Conservation (phyloP, 2,329 filamentous ascomycete genomes). For the Pezicula neosporulosa region DNA sequence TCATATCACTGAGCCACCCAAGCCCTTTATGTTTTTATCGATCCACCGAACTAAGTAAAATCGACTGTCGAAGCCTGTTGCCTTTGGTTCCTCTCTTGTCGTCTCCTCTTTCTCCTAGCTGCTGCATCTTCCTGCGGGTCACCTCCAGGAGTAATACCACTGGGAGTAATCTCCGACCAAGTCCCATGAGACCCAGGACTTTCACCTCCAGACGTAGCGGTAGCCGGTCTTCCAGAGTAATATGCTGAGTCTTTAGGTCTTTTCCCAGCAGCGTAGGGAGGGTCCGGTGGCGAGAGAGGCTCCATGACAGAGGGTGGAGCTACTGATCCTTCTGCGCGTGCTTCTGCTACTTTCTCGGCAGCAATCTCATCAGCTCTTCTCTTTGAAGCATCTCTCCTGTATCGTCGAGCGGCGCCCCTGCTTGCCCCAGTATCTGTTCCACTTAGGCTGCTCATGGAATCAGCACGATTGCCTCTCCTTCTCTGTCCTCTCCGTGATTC, state of each 20-base stretch:
- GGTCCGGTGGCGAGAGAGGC: constrained; percentile 51
- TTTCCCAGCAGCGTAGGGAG: constrained; percentile 50
- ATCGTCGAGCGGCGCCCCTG: constrained; percentile 37
- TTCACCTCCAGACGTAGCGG: constrained; percentile 27
- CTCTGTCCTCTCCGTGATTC: constrained; percentile 28
- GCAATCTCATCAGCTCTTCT: constrained; percentile 40
- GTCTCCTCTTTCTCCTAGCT: constrained; percentile 51
- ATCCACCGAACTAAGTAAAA: constrained; percentile 9
- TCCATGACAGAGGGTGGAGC: constrained; percentile 26
- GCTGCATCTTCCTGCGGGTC: constrained; percentile 37
- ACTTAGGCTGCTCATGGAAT: constrained; percentile 54
- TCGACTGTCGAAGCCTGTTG: constrained; percentile 13
- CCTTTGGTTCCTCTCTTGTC: constrained; percentile 44
- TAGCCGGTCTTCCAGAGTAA: constrained; percentile 47
- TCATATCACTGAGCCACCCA: constrained; percentile 4
- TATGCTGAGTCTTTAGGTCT: constrained; percentile 59
- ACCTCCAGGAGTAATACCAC: constrained; percentile 8
- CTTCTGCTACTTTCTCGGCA: constrained; percentile 32
- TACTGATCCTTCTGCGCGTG: constrained; percentile 1
- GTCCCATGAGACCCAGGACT: constrained; percentile 23
- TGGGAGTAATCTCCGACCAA: constrained; percentile 28
- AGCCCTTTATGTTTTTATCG: background rate
- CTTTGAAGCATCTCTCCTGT: constrained; percentile 50
- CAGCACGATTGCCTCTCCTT: constrained; percentile 38
- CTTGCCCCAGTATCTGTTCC: constrained; percentile 46